Conservation (phyloP, 2,329 filamentous ascomycete species). For the Fusarium penzigii region DNA sequence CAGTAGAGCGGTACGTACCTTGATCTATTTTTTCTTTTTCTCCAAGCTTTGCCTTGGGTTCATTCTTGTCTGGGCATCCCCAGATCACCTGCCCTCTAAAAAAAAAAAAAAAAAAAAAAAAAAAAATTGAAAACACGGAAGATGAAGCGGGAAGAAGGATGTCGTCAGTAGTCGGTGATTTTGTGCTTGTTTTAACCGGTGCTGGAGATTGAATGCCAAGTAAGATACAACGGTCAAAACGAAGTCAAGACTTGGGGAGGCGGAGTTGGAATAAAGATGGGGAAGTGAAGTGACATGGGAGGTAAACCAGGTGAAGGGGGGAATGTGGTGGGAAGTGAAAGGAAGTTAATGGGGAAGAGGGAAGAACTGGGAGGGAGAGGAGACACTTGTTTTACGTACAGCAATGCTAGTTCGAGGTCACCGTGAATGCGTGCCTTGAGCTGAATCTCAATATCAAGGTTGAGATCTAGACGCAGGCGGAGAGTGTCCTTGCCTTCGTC, state of each 20-base stretch:
- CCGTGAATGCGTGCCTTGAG: constrained; percentile 85
- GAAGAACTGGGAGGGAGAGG: background rate
- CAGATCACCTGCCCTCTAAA: too few species aligned
- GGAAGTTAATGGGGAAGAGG: background rate
- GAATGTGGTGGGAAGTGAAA: constrained; percentile 1
- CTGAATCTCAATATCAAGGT: constrained; percentile 81
- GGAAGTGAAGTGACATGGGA: too few species aligned
- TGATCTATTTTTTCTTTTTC: too few species aligned
- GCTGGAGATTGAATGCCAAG: constrained; percentile 27
- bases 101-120: too few species aligned
- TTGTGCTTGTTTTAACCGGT: constrained; percentile 22
- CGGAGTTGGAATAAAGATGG: too few species aligned
- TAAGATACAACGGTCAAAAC: constrained; percentile 26
- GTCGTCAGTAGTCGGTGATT: too few species aligned
- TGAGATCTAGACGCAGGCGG: constrained; percentile 73
- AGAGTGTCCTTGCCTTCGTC: constrained; percentile 55
- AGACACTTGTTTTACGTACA: constrained; percentile 44
- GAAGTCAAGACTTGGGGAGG: background rate
- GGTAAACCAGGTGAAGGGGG: too few species aligned
- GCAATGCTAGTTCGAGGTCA: constrained; percentile 75
- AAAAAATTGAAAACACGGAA: too few species aligned
- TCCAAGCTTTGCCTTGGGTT: too few species aligned
- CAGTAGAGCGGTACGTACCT: constrained; percentile 1
- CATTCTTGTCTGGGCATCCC: too few species aligned
- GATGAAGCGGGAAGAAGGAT: too few species aligned